These are phyloP conservation scores for Linnemannia schmuckeri DNA, from an alignment of 192 early-diverging fungal species.

Conservation along the genomic window DNA sequence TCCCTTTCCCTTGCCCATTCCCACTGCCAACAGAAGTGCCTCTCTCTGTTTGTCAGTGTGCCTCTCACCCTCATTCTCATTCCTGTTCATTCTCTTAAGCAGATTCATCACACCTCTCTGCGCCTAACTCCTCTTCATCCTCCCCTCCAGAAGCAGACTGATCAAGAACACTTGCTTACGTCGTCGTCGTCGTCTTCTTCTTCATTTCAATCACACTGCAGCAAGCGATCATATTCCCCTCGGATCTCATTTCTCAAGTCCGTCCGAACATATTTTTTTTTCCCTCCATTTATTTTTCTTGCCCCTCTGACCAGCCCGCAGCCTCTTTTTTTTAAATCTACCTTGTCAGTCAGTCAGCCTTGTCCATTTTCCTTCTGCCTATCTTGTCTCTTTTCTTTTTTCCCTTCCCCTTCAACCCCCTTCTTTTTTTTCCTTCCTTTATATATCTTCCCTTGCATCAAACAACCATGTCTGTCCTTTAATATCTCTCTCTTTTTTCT, in stretches of 20 bases:
- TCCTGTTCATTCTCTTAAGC: not conserved
- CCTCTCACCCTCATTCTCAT: not conserved
- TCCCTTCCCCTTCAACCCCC: not conserved
- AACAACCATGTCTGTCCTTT: too few species aligned
- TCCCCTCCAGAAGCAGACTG: not conserved
- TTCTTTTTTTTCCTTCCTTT: too few species aligned
- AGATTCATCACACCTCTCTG: not conserved
- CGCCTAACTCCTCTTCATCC: not conserved
- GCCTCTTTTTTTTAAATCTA: not conserved
- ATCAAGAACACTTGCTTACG: too few species aligned
- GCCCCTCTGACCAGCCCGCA: slow-evolving; percentile 5
- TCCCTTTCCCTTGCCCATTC: not conserved
- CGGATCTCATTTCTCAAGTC: not conserved
- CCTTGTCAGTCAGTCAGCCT: not conserved
- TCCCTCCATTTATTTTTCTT: not conserved
- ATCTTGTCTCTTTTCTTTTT: not conserved
- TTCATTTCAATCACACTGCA: too few species aligned
- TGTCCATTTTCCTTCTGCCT: not conserved
- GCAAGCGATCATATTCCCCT: not conserved
- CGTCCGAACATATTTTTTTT: not conserved
- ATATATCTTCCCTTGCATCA: too few species aligned
- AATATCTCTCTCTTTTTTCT: too few species aligned
- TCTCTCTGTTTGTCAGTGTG: not conserved
- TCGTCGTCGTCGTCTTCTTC: too few species aligned
- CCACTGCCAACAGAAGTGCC: not conserved